Base-by-base conservation (phyloP, 768 basidiomycete genomes). In the Lactarius psammicola region DNA sequence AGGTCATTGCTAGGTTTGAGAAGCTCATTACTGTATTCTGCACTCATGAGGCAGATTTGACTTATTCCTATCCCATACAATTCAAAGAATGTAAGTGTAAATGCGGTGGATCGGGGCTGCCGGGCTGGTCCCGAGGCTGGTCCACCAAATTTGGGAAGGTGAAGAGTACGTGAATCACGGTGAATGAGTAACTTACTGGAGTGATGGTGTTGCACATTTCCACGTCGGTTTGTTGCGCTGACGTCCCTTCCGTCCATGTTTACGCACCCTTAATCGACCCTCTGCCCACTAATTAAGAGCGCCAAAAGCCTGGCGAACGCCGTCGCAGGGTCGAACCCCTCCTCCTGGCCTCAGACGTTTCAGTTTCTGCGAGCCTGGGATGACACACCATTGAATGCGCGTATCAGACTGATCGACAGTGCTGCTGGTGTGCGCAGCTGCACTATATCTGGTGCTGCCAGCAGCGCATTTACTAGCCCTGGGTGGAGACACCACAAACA, bases 351-450 rank as follows among this genome's bases (percentile, higher is more conserved):
- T 67, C 7, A 76, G 40, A 17, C n/a, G n/a, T n/a, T n/a, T n/a
- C n/a, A n/a, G 6, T 40, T 76, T 10, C 76, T 71, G 7, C 83
- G 84, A 4, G 79, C 76, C 36, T 73, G 75, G n/a, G 1, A 76
- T 79, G 17, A 93, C 77, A 7, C 81, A 77, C 3, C 71, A 58
- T 88, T 86, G 30, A 92, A 76, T 20, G 79, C 76, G 1, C 70
- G 69, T 1, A n/a, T 71, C 13, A 92, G 76, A 20, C 81, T 79
- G 1, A 72, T 70, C 56, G 86, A 71, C 23, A 89, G 79, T 17
- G 79, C 80, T 15, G 84, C 76, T 3, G 93, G 93, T 90, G 17
- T 95, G 83, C n/a, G n/a, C 11, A 94, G 79, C 3, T 95, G 88
- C 20, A 96, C 78, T 2, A 86, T 81, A 74, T 98, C 97, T 49